Percentiles rank a stretch among this genome's conserved stretches.
These are phyloP conservation scores for Phytophthora sojae DNA, from an alignment of 352 stramenopile species.

Conservation along the genomic window DNA sequence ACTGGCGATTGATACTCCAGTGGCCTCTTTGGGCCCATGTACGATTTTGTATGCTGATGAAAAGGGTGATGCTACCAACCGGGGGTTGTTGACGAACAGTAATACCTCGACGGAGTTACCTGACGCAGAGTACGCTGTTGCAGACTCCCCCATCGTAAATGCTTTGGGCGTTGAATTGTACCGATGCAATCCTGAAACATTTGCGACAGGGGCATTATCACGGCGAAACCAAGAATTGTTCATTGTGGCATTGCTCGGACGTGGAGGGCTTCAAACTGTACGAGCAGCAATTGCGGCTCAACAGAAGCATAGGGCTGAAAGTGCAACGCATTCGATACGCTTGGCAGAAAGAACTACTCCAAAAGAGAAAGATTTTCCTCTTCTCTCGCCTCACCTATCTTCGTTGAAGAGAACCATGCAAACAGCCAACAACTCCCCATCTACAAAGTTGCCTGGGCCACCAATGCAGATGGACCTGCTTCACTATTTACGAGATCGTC, in stretches of 20 bases:
- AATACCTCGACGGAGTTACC: neutral
- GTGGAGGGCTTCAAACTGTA: conserved; percentile 38
- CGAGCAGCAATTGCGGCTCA: conserved; percentile 37
- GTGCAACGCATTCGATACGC: conserved; percentile 34
- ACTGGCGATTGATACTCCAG: conserved; percentile 44
- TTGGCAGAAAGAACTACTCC: conserved; percentile 24
- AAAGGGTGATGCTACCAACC: neutral
- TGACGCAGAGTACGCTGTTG: conserved; percentile 42
- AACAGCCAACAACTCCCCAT: neutral
- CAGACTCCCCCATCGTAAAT: conserved; percentile 50
- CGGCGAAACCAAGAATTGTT: conserved; percentile 39
- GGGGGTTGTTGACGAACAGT: neutral
- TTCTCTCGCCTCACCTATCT: neutral
- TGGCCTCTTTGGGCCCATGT: conserved; percentile 48
- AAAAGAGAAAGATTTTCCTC: conserved; percentile 4
- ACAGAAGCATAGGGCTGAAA: conserved; percentile 36
- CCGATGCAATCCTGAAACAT: conserved; percentile 7
- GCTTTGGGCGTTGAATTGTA: conserved; percentile 43
- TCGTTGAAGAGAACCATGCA: conserved; percentile 8
- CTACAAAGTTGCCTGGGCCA: neutral
- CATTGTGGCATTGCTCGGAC: conserved; percentile 40
- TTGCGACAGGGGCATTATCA: neutral
- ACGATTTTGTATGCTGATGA: conserved; percentile 47
- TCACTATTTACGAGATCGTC: conserved; percentile 20
- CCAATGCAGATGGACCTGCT: conserved; percentile 20